Base-by-base conservation (phyloP, 2,329 filamentous ascomycete species). In the Paracoccidioides brasiliensis region DNA sequence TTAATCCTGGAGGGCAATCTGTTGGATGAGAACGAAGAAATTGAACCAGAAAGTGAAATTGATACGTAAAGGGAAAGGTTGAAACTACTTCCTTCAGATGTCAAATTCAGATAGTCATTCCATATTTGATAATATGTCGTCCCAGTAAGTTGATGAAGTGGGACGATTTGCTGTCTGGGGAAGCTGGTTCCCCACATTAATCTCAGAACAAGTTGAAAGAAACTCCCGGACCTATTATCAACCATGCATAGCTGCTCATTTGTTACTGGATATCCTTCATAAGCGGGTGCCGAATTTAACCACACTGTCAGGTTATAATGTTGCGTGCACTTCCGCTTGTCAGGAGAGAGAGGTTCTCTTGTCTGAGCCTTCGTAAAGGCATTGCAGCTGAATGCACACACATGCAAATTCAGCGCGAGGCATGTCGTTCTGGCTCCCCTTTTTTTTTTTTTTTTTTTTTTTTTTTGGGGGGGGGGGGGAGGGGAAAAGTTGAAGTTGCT, bases 51-150 rank as follows among this genome's bases (percentile, higher is more conserved):
- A 28, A 50, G 44, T 49, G 56, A 8, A 14, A 41, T 30, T 14
- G 10, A 49, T 4, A 10, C 33, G 35, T 2, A 33, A 33, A 14
- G 12, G 10, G 22, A 9, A 8, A 44, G 22, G 37, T 9, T 28
- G 35, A 43, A 32, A 50, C 37, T 56, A 64, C 63, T 55, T 59
- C 60, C 1, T 58, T 45, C 22, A 7, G 57, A 59, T 0, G 22
- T 28, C 7, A 67, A 48, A 42, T 68, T 67, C 48, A 57, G 59
- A 51, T 66, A 65, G 43, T 68, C 65, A 53, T 67, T 64, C 6
- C 62, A 55, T 12, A 66, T 62, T 53, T 67, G 65, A 52, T 62
- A 67, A 38, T 64, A 65, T 50, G 22, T 22, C 59, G 52, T 4
- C 65, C 65, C 1, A 67, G 33, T 6, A 61, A 46, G 4, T 50